These are phyloP conservation scores for Alternaria conjuncta DNA, from an alignment of 2,329 filamentous ascomycete genomes.

Conservation along the genomic window DNA sequence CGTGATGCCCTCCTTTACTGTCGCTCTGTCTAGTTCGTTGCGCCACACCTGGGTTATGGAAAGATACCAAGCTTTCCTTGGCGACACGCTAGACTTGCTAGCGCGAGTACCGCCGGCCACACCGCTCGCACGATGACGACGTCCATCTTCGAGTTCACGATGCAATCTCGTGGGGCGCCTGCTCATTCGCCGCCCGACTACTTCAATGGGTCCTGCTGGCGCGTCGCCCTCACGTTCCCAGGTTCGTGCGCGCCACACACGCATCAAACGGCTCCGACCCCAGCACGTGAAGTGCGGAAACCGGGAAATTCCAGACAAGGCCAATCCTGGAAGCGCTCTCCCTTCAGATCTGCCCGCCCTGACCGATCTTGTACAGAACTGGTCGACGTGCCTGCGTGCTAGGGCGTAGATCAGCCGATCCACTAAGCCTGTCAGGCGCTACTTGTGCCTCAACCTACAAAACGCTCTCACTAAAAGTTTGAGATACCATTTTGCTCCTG, in stretches of 20 bases:
- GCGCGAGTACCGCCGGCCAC: constrained; percentile 5
- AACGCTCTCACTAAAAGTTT: background rate
- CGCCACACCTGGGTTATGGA: constrained; percentile 10
- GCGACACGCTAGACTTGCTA: constrained; percentile 1
- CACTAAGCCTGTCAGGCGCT: constrained; percentile 2
- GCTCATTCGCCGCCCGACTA: constrained; percentile 2
- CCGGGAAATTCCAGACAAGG: constrained; percentile 6
- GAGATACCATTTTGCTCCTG: background rate
- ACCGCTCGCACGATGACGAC: constrained; percentile 16
- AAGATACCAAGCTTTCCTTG: constrained; percentile 6
- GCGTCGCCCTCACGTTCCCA: background rate
- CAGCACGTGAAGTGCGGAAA: constrained; percentile 7
- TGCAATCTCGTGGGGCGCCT: background rate
- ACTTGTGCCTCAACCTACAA: constrained; percentile 9
- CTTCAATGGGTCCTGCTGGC: background rate
- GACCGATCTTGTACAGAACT: constrained; percentile 12
- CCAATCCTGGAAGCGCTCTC: constrained; percentile 11
- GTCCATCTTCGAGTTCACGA: constrained; percentile 2
- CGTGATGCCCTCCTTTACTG: background rate
- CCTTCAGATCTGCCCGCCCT: constrained; percentile 21
- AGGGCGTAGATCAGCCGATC: constrained; percentile 7
- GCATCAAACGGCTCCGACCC: background rate
- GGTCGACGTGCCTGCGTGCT: constrained; percentile 3
- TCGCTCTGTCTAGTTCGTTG: background rate
- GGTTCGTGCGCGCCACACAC: constrained; percentile 2